Evolutionary conservation across 73 alveolate genomes (phyloP).

Genomic region (Paramecium biaurelia): DNA sequence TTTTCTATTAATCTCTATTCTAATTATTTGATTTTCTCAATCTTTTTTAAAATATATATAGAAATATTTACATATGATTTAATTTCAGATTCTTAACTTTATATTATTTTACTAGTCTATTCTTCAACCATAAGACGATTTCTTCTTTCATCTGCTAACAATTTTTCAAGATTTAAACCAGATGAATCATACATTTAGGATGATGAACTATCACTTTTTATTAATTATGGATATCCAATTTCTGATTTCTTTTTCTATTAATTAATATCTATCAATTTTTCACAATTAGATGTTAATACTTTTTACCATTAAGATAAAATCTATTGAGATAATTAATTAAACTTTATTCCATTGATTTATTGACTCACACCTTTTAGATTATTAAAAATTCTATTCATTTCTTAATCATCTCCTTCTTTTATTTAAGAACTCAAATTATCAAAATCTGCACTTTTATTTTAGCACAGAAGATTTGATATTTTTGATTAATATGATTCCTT

Average conservation of each 20-base stretch:
- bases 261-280: background rate
- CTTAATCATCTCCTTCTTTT: background rate
- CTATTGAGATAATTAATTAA: background rate
- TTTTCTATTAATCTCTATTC: background rate
- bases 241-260: background rate
- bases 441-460: background rate
- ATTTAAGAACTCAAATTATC: background rate
- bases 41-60: background rate
- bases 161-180: background rate
- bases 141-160: background rate
- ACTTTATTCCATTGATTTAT: background rate
- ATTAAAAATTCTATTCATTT: background rate
- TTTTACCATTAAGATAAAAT: background rate
- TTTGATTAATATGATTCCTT: background rate
- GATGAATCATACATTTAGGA: background rate
- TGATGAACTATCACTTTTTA: background rate
- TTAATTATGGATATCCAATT: background rate
- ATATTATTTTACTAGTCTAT: background rate
- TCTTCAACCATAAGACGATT: constrained; percentile 13
- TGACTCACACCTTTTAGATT: background rate
- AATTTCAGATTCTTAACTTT: constrained; percentile 9
- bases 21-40: background rate
- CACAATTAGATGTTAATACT: background rate
- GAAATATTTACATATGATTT: background rate
- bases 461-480: background rate